These are phyloP conservation scores for Plasmopara muralis DNA, from an alignment of 352 stramenopile species.

Conservation along the genomic window DNA sequence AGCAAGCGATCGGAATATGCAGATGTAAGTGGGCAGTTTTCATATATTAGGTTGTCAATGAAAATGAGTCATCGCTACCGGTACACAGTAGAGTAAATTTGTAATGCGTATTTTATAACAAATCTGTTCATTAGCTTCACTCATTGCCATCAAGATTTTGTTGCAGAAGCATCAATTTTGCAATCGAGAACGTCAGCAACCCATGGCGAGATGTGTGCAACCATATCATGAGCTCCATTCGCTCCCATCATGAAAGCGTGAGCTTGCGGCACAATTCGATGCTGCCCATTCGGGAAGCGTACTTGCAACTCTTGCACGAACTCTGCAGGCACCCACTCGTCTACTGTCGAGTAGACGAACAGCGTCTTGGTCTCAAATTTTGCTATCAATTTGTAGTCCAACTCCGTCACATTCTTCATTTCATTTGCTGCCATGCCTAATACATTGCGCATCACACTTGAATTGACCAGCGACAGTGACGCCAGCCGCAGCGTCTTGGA, in stretches of 20 bases:
- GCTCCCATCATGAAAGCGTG: constrained; percentile 78
- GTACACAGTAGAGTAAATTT: too few relatives aligned
- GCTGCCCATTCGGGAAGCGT: constrained; percentile 34
- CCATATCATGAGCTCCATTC: constrained; percentile 60
- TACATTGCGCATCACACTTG: constrained; percentile 52
- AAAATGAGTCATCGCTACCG: too few relatives aligned
- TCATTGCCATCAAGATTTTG: not conserved
- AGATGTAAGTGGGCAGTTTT: too few relatives aligned
- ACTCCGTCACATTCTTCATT: constrained; percentile 42
- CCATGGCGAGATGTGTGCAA: constrained; percentile 50
- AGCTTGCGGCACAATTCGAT: constrained; percentile 45
- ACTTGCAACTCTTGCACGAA: constrained; percentile 52
- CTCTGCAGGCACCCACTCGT: constrained; percentile 61
- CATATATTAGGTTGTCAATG: too few relatives aligned
- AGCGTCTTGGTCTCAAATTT: constrained; percentile 45
- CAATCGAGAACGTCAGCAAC: constrained; percentile 31
- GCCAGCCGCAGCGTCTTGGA: constrained; percentile 42
- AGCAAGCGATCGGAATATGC: too few relatives aligned
- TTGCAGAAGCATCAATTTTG: constrained; percentile 3
- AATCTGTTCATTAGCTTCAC: too few relatives aligned
- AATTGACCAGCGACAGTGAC: constrained; percentile 46
- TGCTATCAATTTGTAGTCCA: constrained; percentile 36
- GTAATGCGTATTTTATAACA: too few relatives aligned
- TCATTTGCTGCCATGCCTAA: constrained; percentile 63
- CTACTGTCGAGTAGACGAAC: constrained; percentile 62